Percentiles rank a stretch among this genome's conserved stretches.
Conservation (phyloP, 768 basidiomycete genomes). For the Tylopilus intermedius region DNA sequence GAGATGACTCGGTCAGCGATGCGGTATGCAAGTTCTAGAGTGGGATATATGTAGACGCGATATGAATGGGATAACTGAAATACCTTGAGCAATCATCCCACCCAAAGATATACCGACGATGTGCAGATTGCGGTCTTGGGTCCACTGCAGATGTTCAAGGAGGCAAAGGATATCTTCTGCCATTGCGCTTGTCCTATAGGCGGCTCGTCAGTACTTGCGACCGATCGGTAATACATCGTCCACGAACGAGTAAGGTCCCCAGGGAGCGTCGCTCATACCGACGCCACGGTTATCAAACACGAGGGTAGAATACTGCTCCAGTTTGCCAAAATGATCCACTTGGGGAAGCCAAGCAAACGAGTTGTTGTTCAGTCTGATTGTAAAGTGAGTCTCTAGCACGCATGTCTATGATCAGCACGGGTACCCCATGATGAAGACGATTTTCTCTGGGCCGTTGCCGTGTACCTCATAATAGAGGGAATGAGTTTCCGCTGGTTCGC, state of each 20-base stretch:
- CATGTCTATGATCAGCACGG: not conserved
- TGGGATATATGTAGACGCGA: not conserved
- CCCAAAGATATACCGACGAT: conserved; percentile 74
- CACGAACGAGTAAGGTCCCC: conserved; percentile 73
- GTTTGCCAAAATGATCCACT: conserved; percentile 55
- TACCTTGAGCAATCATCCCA: conserved; percentile 82
- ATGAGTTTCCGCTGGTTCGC: conserved; percentile 55
- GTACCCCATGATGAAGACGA: conserved; percentile 75
- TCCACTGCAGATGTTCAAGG: conserved; percentile 72
- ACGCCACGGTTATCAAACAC: conserved; percentile 87
- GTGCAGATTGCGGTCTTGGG: conserved; percentile 52
- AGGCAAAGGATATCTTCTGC: conserved; percentile 67
- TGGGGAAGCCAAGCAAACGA: conserved; percentile 63
- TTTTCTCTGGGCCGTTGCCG: conserved; percentile 57
- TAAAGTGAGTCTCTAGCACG: conserved; percentile 17
- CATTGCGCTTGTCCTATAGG: conserved; percentile 66
- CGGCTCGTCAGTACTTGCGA: not conserved
- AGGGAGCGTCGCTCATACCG: conserved; percentile 65
- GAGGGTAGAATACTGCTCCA: conserved; percentile 52
- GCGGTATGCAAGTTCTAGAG: conserved; percentile 58
- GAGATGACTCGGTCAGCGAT: conserved; percentile 67
- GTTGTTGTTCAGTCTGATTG: conserved; percentile 39
- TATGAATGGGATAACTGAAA: not conserved
- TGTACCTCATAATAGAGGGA: conserved; percentile 80
- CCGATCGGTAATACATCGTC: not conserved